Percentiles rank a stretch among this genome's conserved stretches.
These are phyloP conservation scores for Durusdinium trenchii DNA, from an alignment of 73 alveolate species.

Conservation along the genomic window DNA sequence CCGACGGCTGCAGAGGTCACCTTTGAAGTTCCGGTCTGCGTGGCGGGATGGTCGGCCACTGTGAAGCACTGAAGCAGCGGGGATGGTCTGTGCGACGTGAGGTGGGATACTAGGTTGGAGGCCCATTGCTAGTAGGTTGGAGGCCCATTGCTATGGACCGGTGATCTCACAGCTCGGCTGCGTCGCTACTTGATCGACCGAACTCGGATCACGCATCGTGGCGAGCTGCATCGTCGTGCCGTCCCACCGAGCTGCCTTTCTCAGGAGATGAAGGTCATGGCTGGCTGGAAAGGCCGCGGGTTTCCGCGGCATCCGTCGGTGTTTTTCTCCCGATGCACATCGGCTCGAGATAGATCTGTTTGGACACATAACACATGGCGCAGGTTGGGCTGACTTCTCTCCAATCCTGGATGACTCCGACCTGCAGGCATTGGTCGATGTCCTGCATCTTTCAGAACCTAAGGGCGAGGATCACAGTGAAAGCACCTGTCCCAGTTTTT, in stretches of 20 bases:
- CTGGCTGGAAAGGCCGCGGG: slow-evolving; percentile 82
- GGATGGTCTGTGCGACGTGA: background rate
- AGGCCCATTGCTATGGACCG: background rate
- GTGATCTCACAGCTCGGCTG: background rate
- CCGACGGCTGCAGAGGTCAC: background rate
- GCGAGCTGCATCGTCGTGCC: background rate
- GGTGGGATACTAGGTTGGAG: background rate
- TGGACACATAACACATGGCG: too few species aligned
- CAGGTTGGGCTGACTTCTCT: slow-evolving; percentile 85
- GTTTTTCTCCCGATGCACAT: too few species aligned
- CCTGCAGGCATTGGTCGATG: background rate
- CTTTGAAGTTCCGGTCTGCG: slow-evolving; percentile 37
- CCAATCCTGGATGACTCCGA: slow-evolving; percentile 41
- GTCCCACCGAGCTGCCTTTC: background rate
- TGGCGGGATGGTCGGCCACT: background rate
- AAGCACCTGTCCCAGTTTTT: too few species aligned
- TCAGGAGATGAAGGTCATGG: slow-evolving; percentile 80
- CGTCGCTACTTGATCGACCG: background rate
- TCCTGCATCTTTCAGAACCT: background rate
- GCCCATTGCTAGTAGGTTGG: background rate
- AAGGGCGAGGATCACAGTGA: too few species aligned
- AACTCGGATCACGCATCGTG: background rate
- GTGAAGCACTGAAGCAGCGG: background rate
- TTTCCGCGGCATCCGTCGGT: background rate
- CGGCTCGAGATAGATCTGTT: too few species aligned